phyloP scores from a whole-genome alignment of 352 stramenopile species.

The Elongisporangium anandrum region DNA sequence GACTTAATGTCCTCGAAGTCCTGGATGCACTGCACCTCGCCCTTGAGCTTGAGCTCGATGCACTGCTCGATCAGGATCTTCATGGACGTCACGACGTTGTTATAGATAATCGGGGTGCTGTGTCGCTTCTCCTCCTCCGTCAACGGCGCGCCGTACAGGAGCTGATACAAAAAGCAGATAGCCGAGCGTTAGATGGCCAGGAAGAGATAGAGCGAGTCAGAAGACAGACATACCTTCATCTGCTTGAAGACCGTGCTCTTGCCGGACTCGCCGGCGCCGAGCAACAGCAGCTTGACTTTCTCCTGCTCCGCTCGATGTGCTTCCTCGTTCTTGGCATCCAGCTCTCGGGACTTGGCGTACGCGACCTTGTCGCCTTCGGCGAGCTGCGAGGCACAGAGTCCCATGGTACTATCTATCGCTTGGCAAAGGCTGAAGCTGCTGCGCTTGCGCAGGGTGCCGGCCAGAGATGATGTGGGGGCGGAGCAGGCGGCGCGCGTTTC shows the following conservation, averaged over 20 bases:
- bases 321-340: conserved; percentile 78
- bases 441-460: conserved; percentile 23
- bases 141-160: conserved; percentile 81
- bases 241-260: conserved; percentile 95
- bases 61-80: conserved; percentile 91
- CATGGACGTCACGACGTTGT: conserved; percentile 89
- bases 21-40: conserved; percentile 63
- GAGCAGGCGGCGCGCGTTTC: conserved; percentile 28
- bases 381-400: conserved; percentile 62
- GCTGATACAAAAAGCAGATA: too few relatives aligned
- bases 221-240: conserved; percentile 65
- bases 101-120: conserved; percentile 88
- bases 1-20: conserved; percentile 79
- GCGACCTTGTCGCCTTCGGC: conserved; percentile 51
- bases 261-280: conserved; percentile 93
- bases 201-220: not conserved
- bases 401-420: conserved; percentile 37
- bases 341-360: conserved; percentile 68
- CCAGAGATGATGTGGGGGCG: conserved; percentile 23
- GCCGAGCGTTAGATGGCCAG: too few relatives aligned
- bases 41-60: conserved; percentile 74
- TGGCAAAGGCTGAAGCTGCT: conserved; percentile 11
- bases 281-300: conserved; percentile 95
- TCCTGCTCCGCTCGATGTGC: conserved; percentile 74
- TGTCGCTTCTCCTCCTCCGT: conserved; percentile 86